These are phyloP conservation scores for Tuber melanosporum DNA, from an alignment of 495 filamentous ascomycete genomes.

Conservation along the genomic window DNA sequence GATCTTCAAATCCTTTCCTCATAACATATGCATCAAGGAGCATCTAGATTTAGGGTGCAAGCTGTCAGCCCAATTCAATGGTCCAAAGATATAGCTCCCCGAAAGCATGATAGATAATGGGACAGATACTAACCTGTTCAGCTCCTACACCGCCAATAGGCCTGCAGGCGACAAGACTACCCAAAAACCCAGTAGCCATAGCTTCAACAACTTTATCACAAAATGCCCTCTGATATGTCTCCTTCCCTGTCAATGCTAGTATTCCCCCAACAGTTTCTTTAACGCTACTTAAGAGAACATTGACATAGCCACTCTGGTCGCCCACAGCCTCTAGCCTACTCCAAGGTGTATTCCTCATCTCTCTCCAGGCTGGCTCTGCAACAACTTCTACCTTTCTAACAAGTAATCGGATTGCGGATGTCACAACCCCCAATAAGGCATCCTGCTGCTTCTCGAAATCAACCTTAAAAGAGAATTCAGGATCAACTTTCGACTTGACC, in stretches of 20 bases:
- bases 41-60: conserved; percentile 51
- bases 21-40: conserved; percentile 88
- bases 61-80: conserved; percentile 10
- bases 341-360: conserved; percentile 98
- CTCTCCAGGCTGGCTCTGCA: conserved; percentile 81
- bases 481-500: conserved; percentile 82
- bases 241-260: conserved; percentile 73
- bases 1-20: conserved; percentile 68
- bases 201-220: conserved; percentile 89
- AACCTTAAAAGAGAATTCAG: conserved; percentile 63
- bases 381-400: conserved; percentile 75
- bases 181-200: conserved; percentile 68
- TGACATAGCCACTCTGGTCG: conserved; percentile 88
- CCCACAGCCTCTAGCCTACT: conserved; percentile 87
- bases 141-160: conserved; percentile 90
- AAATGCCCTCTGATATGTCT: conserved; percentile 88
- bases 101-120: conserved; percentile 37
- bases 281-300: conserved; percentile 65
- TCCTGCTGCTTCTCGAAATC: conserved; percentile 90
- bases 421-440: conserved; percentile 90
- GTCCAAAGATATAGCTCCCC: neutral
- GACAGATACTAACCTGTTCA: conserved; percentile 57
- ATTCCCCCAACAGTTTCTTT: conserved; percentile 66
- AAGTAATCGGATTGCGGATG: conserved; percentile 73
- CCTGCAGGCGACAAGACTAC: conserved; percentile 77